Evolutionary conservation across 2,329 filamentous ascomycete genomes (phyloP), one percentile per base, ranked within the genome.

Genomic region (Xylariaceae sp.): DNA sequence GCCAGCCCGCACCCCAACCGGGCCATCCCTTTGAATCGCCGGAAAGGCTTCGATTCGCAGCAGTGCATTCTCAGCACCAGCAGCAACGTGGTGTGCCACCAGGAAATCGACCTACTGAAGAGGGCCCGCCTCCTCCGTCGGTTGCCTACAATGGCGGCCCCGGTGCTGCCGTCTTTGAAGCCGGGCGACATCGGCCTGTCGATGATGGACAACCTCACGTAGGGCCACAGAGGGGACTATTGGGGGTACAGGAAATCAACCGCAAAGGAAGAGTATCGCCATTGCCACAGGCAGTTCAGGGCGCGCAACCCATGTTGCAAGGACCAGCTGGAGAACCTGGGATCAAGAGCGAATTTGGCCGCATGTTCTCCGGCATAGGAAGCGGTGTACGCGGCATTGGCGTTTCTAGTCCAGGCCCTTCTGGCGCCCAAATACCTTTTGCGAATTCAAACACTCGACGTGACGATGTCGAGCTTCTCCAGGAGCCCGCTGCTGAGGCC

Each of bases 281-380:
- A 1, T 75, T 96, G 15, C 92, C 92, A 1, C 92, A 96, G 70
- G 92, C 92, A 19, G 92, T 96, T 0, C 92, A 96, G 67, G 92
- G 92, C 19, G 92, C 89, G 1, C 92, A 96, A 68, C 84, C 86
- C 15, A 88, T 91, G 63, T 81, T 88, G 37, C 80, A 88, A 49
- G 89, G 88, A 3, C 89, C 90, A 5, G 83, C 85, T 13, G 88
- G 86, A 15, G 91, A 96, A 68, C 88, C 90, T 10, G 88, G 88
- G 41, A 95, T 96, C 66, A 96, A 96, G 76, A 95, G 86, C 67
- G 92, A 96, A 68, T 92, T 96, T 68, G 92, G 92, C 26, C 86
- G 90, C 58, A 95, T 96, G 79, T 96, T 96, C 72, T 90, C 89
- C 16, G 92, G 92, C n/a, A 90, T 97, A 61, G 92, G 77, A 55